Evolutionary conservation across 2,329 filamentous ascomycete genomes (phyloP).

Genomic region (Sporothrix protearum): DNA sequence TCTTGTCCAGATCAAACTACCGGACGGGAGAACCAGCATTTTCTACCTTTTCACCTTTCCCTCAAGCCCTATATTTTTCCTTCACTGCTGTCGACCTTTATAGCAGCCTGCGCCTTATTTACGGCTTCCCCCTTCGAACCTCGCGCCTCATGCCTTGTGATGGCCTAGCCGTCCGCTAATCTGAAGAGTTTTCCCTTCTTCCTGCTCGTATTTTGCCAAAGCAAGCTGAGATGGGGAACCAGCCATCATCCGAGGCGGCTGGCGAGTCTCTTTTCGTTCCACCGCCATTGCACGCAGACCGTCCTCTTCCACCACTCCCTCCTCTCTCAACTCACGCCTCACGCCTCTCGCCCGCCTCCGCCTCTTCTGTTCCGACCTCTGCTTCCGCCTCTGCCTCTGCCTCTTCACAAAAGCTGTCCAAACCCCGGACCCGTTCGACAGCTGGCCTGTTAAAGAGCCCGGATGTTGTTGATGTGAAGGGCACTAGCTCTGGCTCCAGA

Average conservation of each 20-base stretch:
- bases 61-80: not conserved
- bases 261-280: constrained; percentile 31
- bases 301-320: constrained; percentile 29
- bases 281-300: not conserved
- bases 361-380: not conserved
- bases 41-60: not conserved
- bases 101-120: not conserved
- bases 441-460: constrained; percentile 41
- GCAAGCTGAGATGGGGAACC: constrained; percentile 48
- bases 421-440: constrained; percentile 45
- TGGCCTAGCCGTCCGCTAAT: constrained; percentile 18
- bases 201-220: constrained; percentile 23
- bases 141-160: constrained; percentile 26
- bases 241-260: constrained; percentile 44
- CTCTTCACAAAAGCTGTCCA: constrained; percentile 47
- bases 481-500: constrained; percentile 26
- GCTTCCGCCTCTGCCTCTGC: not conserved
- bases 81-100: not conserved
- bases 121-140: not conserved
- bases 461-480: constrained; percentile 36
- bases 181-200: not conserved
- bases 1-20: constrained; percentile 16
- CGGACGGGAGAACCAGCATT: constrained; percentile 11
- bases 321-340: constrained; percentile 5
- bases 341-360: constrained; percentile 1